Evolutionary conservation across 169 alveolate genomes (phyloP).

Genomic region (Plasmodium vivax): DNA sequence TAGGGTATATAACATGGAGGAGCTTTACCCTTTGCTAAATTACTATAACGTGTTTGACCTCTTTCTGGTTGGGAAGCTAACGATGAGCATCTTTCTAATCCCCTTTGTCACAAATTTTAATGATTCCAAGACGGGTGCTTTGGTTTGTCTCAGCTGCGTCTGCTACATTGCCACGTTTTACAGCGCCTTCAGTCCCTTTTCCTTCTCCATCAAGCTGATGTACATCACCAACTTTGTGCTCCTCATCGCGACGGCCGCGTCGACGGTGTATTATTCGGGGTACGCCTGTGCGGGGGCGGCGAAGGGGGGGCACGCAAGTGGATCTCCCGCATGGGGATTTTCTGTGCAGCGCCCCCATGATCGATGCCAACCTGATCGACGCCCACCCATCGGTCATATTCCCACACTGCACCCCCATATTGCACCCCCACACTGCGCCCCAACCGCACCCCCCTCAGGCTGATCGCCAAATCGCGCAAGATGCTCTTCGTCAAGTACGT

Average conservation of each 20-base stretch:
- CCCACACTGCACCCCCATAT: not conserved
- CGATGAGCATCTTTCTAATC: conserved; percentile 49
- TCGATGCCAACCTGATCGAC: too few species aligned
- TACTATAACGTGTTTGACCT: conserved; percentile 33
- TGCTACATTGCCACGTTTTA: conserved; percentile 36
- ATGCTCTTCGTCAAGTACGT: conserved; percentile 66
- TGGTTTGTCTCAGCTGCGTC: conserved; percentile 40
- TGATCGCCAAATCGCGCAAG: conserved; percentile 58
- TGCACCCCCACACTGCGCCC: not conserved
- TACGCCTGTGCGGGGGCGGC: not conserved
- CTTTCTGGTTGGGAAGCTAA: conserved; percentile 59
- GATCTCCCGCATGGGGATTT: not conserved
- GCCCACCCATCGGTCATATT: too few species aligned
- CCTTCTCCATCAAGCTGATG: conserved; percentile 58
- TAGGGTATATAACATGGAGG: conserved; percentile 2
- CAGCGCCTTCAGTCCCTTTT: conserved; percentile 19
- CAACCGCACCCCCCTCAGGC: not conserved
- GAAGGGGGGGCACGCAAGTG: not conserved
- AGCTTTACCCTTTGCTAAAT: not conserved
- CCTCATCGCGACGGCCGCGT: conserved; percentile 27
- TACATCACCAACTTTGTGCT: conserved; percentile 38
- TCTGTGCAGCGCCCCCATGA: too few species aligned
- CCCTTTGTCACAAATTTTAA: conserved; percentile 63
- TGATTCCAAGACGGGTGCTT: not conserved
- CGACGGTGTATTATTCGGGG: conserved; percentile 38